phyloP scores from a whole-genome alignment of 495 filamentous ascomycete species.

The Penicillium lagena region DNA sequence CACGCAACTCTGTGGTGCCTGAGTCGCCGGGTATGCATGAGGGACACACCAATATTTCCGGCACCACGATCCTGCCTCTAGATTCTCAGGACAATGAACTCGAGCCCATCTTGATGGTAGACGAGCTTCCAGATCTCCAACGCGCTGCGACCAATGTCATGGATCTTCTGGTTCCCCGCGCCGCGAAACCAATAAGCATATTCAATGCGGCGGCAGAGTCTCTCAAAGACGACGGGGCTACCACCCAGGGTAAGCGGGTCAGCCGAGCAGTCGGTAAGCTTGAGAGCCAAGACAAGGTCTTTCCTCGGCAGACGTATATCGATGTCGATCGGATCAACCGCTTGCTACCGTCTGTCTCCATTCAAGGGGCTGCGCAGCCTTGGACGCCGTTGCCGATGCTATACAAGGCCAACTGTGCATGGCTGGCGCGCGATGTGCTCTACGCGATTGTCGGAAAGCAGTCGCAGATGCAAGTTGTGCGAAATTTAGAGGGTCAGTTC shows the following conservation, averaged over 20 bases:
- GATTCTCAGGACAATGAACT: conserved; percentile 19
- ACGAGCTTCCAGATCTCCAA: conserved; percentile 29
- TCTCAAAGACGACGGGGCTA: conserved; percentile 12
- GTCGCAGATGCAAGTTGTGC: conserved; percentile 15
- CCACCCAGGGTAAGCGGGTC: conserved; percentile 22
- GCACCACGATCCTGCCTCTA: conserved; percentile 27
- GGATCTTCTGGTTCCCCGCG: conserved; percentile 18
- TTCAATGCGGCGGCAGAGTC: conserved; percentile 18
- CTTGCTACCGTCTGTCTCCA: conserved; percentile 13
- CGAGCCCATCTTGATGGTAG: conserved; percentile 23
- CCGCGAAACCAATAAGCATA: conserved; percentile 13
- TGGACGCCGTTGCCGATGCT: conserved; percentile 25
- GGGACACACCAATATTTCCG: conserved; percentile 32
- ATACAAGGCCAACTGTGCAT: conserved; percentile 35
- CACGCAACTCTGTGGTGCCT: conserved; percentile 6
- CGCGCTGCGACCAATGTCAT: conserved; percentile 18
- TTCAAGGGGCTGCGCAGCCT: not conserved
- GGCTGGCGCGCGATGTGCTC: conserved; percentile 27
- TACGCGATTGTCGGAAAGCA: conserved; percentile 10
- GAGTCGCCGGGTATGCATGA: conserved; percentile 23
- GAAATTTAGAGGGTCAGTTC: conserved; percentile 23
- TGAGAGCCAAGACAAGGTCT: conserved; percentile 15
- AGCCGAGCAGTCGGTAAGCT: conserved; percentile 13
- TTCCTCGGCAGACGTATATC: conserved; percentile 20
- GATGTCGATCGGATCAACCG: conserved; percentile 12